Evolutionary conservation across 2,329 filamentous ascomycete genomes (phyloP).

Genomic region (Corynespora cassiicola): DNA sequence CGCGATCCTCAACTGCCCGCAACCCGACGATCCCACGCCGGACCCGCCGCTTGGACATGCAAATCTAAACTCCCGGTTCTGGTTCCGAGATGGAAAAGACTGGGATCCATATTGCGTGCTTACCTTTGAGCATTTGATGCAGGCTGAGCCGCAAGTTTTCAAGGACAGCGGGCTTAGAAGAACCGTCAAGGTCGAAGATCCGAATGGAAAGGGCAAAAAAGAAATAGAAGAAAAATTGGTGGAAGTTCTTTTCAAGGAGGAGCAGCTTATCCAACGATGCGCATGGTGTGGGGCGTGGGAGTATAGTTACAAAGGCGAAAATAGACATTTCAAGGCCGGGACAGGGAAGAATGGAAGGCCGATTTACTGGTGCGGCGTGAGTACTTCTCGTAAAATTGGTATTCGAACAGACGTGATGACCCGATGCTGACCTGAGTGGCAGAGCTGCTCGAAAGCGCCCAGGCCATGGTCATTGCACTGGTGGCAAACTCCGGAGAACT

Average conservation of each 20-base stretch:
- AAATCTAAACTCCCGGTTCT: slow-evolving; percentile 2
- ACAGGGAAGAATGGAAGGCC: slow-evolving; percentile 1
- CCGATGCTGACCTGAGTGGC: background rate
- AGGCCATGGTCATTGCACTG: slow-evolving; percentile 1
- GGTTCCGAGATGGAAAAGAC: background rate
- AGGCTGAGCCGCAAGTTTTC: slow-evolving; percentile 7
- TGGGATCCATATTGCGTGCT: background rate
- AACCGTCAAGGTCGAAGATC: background rate
- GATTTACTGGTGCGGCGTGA: slow-evolving; percentile 4
- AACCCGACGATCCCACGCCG: background rate
- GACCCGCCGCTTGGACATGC: background rate
- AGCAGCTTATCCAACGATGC: slow-evolving; percentile 3
- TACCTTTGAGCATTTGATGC: background rate
- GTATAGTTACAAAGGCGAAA: slow-evolving; percentile 2
- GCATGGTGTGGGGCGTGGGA: slow-evolving; percentile 5
- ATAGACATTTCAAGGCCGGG: background rate
- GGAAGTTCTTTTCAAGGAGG: slow-evolving; percentile 4
- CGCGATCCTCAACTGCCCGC: background rate
- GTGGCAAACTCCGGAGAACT: slow-evolving; percentile 3
- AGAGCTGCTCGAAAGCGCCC: slow-evolving; percentile 1
- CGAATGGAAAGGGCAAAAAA: background rate
- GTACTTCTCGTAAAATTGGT: background rate
- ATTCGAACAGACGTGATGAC: background rate
- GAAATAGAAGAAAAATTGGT: slow-evolving; percentile 4
- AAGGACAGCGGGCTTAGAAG: slow-evolving; percentile 6